Conservation (phyloP, 2,329 filamentous ascomycete genomes). For the Akanthomyces dipterigenus region DNA sequence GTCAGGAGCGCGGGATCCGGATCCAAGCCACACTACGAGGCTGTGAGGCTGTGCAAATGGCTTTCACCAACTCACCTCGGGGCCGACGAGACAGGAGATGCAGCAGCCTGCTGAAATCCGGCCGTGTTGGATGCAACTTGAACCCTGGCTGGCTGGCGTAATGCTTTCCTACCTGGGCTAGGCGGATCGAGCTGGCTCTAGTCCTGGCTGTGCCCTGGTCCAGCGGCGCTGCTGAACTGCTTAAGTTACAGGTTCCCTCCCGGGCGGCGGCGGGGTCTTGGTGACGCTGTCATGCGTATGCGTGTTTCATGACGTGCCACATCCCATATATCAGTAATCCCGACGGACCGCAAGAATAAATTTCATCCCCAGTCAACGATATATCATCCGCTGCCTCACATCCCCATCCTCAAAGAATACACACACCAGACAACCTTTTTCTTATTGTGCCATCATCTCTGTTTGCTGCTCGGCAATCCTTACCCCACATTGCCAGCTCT, state of each 20-base stretch:
- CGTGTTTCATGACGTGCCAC: background rate
- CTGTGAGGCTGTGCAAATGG: background rate
- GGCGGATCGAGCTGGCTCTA: background rate
- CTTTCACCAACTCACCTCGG: background rate
- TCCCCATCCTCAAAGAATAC: background rate
- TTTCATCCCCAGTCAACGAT: background rate
- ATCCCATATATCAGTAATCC: background rate
- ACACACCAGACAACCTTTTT: background rate
- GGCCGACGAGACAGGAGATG: background rate
- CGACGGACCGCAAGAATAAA: background rate
- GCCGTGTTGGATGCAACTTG: background rate
- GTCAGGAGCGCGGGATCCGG: conserved; percentile 1
- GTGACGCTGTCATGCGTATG: background rate
- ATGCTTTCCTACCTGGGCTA: background rate
- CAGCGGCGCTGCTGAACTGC: background rate
- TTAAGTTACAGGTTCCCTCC: background rate
- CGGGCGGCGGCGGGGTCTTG: background rate
- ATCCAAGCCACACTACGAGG: background rate
- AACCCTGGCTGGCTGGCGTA: background rate
- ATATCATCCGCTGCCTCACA: background rate
- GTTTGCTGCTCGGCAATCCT: background rate
- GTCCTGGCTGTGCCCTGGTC: no score
- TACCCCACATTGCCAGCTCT: conserved; percentile 2
- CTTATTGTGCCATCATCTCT: background rate
- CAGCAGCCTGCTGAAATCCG: background rate